Conservation (phyloP, 805 yeast species). For the Komagataella populi region DNA sequence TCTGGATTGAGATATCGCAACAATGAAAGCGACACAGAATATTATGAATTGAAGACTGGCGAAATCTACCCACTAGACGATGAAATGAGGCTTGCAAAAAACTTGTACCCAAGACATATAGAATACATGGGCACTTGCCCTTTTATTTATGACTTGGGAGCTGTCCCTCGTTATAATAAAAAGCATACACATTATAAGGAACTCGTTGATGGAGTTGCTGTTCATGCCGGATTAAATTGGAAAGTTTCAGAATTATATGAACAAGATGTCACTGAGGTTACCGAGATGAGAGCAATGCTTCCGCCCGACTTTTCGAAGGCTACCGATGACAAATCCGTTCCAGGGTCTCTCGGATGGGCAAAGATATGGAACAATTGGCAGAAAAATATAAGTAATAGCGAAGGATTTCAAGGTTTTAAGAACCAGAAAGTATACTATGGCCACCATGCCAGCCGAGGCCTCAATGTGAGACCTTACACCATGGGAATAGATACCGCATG, state of each 20-base stretch:
- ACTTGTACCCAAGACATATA: conserved; percentile 46
- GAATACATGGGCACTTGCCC: conserved; percentile 50
- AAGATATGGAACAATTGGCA: conserved; percentile 18
- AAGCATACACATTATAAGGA: conserved; percentile 5
- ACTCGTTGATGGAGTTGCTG: conserved; percentile 37
- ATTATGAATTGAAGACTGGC: too few species aligned
- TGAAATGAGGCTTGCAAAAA: conserved; percentile 33
- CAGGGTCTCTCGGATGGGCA: conserved; percentile 18
- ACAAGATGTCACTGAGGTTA: conserved; percentile 48
- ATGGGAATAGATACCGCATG: conserved; percentile 80
- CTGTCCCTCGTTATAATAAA: conserved; percentile 30
- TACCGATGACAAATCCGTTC: conserved; percentile 27
- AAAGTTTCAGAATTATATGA: conserved; percentile 32
- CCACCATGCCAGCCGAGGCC: conserved; percentile 76
- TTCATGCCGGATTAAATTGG: conserved; percentile 78
- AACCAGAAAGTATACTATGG: conserved; percentile 52
- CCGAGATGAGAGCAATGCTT: conserved; percentile 57
- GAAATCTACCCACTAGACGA: conserved; percentile 20
- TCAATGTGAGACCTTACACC: conserved; percentile 48
- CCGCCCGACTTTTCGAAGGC: conserved; percentile 50
- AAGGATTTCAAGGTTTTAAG: neutral
- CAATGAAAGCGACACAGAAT: neutral
- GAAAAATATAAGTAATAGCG: conserved; percentile 1
- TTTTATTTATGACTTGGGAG: conserved; percentile 47
- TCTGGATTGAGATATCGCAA: neutral